Evolutionary conservation across 192 early-diverging fungal species (phyloP).

Genomic region (Cetraspora pellucida): DNA sequence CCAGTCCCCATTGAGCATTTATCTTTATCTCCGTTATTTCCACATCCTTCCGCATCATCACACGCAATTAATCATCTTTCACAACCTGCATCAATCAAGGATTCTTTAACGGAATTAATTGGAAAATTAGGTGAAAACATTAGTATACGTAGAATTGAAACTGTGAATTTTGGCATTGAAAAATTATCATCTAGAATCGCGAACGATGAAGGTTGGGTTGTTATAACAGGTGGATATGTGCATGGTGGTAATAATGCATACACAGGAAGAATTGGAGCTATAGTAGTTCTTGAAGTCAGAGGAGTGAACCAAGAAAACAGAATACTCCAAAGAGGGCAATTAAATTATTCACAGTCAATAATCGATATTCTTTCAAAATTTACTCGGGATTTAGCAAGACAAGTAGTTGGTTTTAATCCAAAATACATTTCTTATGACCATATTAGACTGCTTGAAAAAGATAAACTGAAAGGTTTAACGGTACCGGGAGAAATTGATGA

Average conservation of each 20-base stretch:
- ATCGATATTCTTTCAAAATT: conserved; percentile 54
- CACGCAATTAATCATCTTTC: conserved; percentile 8
- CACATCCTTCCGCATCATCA: conserved; percentile 44
- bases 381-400: conserved; percentile 78
- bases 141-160: conserved; percentile 68
- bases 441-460: conserved; percentile 42
- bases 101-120: conserved; percentile 73
- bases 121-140: conserved; percentile 92
- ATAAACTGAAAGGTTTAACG: conserved; percentile 47
- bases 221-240: conserved; percentile 67
- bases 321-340: conserved; percentile 37
- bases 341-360: conserved; percentile 32
- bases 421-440: conserved; percentile 53
- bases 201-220: conserved; percentile 28
- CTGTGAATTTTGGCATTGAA: conserved; percentile 43
- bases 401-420: conserved; percentile 84
- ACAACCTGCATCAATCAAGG: conserved; percentile 57
- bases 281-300: conserved; percentile 64
- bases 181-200: conserved; percentile 28
- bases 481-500: conserved; percentile 50
- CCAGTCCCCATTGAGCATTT: conserved; percentile 44
- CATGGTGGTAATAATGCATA: conserved; percentile 65
- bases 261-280: conserved; percentile 78
- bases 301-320: conserved; percentile 25
- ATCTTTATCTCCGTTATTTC: conserved; percentile 55